Evolutionary conservation across 306 rosid species (phyloP), one percentile per base, ranked within the genome.

Genomic region (Prunus salicina): DNA sequence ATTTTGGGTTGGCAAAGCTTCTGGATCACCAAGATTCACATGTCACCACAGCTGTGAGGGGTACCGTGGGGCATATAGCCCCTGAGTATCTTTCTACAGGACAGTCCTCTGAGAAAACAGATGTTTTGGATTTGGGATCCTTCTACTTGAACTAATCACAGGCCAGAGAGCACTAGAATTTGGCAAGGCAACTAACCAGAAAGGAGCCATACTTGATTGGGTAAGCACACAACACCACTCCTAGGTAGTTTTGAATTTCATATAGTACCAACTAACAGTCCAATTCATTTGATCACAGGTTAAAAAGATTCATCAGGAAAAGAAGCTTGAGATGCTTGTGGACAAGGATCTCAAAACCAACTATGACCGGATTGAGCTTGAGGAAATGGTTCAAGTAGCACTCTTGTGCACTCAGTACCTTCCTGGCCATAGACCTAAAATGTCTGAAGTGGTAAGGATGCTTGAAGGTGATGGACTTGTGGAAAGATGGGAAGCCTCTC

Each of bases 121-220:
- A 93, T 66, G 98, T 93, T 93, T 93, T 28, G 98, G 98, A 73
- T 93, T 93, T 38, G 98, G 98, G 19, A 91, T 93, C 69, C 84
- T 93, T 53, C 93, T 93, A 27, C 98, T 93, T 76, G 98, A 93
- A 77, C 83, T 93, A 67, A 91, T 93, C 64, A 93, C 97, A 4
- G 97, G 98, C 72, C 90, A 83, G 68, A 88, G 94, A 75, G 97
- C 98, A 22, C 84, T 93, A 11, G 97, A 93, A 69, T 93, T 93
- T 77, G 97, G 97, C 46, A 91, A 91, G 85, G 88, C 89, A 49
- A 83, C 94, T 32, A 90, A 87, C 83, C 98, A 93, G 80, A 93
- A 93, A 84, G 98, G 96, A 79, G 98, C 88, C 32, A 91, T 93
- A 86, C 96, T 93, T 82, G 98, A 93, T 83, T 93, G 98, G 98